phyloP scores from a whole-genome alignment of 164 flowering plant species.

The Stephania japonica region DNA sequence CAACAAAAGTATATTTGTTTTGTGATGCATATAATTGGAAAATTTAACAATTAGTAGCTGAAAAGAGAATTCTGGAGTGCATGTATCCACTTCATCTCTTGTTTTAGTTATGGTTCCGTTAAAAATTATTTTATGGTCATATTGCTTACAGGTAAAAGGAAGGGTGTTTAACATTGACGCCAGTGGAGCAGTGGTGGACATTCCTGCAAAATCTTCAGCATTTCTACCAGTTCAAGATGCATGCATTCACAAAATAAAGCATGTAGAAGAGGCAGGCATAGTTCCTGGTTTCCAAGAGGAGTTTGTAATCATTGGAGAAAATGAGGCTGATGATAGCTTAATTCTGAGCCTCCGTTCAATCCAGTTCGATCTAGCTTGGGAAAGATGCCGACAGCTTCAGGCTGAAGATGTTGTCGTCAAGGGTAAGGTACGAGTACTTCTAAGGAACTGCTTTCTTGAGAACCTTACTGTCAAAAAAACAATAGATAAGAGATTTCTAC shows the following conservation, averaged over 20 bases:
- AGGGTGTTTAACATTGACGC: constrained; percentile 54
- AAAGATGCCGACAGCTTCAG: constrained; percentile 89
- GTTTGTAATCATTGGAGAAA: constrained; percentile 75
- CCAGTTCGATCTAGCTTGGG: constrained; percentile 92
- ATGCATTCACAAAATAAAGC: constrained; percentile 60
- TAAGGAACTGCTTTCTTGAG: not conserved
- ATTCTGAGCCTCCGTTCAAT: constrained; percentile 59
- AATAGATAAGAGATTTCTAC: not conserved
- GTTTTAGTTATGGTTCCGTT: not conserved
- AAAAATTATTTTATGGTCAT: not conserved
- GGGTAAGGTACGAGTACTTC: constrained; percentile 67
- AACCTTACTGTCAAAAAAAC: not conserved
- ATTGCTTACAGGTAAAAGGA: constrained; percentile 68
- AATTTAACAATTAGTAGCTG: not conserved
- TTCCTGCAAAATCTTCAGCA: constrained; percentile 84
- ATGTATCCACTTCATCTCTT: not conserved
- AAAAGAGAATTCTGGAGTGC: not conserved
- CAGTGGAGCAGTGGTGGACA: constrained; percentile 80
- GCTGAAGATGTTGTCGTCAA: constrained; percentile 90
- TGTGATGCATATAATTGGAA: not conserved
- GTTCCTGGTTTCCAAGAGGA: constrained; percentile 74
- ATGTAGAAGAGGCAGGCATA: constrained; percentile 77
- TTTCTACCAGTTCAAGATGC: constrained; percentile 78
- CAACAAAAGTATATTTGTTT: too few relatives aligned
- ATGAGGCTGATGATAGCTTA: constrained; percentile 77